A percentile compares a stretch with the other conserved stretches of the same genome.
phyloP scores from a whole-genome alignment of 2,329 filamentous ascomycete genomes.

The Diplodia intermedia region DNA sequence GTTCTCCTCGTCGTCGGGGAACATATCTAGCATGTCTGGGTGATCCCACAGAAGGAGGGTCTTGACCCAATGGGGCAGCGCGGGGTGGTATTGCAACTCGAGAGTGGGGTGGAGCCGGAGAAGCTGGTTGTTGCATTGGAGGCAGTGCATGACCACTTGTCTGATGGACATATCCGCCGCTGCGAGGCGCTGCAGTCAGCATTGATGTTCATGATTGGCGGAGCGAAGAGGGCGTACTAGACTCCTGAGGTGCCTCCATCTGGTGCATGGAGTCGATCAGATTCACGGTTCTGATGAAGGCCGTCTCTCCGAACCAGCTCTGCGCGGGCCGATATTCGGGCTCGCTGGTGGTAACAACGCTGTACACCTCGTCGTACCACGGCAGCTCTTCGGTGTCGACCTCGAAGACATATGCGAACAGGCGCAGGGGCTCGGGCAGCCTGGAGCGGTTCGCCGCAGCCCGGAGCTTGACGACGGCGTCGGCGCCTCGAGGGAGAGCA shows the following conservation, averaged over 20 bases:
- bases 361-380: conserved; percentile 20
- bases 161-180: neutral
- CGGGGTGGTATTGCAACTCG: conserved; percentile 46
- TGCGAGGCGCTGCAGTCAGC: neutral
- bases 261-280: conserved; percentile 13
- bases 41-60: conserved; percentile 38
- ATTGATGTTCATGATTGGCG: neutral
- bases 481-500: neutral
- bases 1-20: neutral
- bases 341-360: neutral
- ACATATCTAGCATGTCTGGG: neutral
- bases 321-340: neutral
- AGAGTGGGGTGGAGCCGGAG: conserved; percentile 34
- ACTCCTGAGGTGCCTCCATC: neutral
- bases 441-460: conserved; percentile 19
- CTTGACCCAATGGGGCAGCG: conserved; percentile 51
- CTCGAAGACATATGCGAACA: conserved; percentile 3
- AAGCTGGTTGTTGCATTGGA: conserved; percentile 14
- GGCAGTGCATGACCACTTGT: conserved; percentile 15
- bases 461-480: conserved; percentile 12
- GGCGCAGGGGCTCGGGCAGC: conserved; percentile 9
- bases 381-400: neutral
- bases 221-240: neutral
- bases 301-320: conserved; percentile 2
- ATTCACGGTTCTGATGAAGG: conserved; percentile 21